Evolutionary conservation across 106 monocot genomes (phyloP).

Genomic region (Allium cepa): DNA sequence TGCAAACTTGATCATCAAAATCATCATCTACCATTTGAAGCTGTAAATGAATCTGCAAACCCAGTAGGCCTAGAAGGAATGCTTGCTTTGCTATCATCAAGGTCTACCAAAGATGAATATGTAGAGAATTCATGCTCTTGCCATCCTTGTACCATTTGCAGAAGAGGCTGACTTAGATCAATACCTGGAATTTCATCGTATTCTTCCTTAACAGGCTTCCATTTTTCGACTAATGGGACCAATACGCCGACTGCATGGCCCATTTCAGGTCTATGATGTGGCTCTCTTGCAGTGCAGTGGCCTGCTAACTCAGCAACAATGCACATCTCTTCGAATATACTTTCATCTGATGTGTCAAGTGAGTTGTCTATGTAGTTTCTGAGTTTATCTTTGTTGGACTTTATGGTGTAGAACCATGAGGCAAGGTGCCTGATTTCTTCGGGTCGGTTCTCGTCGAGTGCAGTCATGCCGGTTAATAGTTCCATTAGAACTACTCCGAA

Average conservation of each 20-base stretch:
- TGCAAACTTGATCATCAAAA: too few species aligned
- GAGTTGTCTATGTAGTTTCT: conserved; percentile 29
- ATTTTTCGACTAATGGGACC: conserved; percentile 36
- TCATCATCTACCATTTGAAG: conserved; percentile 28
- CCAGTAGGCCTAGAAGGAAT: conserved; percentile 35
- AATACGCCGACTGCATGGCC: conserved; percentile 46
- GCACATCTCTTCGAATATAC: conserved; percentile 28
- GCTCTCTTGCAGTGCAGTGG: conserved; percentile 47
- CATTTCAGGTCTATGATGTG: conserved; percentile 56
- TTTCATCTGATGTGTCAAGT: conserved; percentile 28
- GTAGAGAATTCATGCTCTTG: conserved; percentile 19
- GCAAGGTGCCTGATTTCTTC: conserved; percentile 46
- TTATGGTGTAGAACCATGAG: conserved; percentile 40
- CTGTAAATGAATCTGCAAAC: conserved; percentile 40
- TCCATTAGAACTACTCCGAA: conserved; percentile 79
- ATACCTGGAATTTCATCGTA: conserved; percentile 43
- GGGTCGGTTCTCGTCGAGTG: conserved; percentile 45
- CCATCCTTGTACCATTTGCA: conserved; percentile 52
- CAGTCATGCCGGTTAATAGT: conserved; percentile 56
- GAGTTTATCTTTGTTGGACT: conserved; percentile 24
- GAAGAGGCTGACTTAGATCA: conserved; percentile 39
- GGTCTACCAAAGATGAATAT: not conserved
- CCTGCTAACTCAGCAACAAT: conserved; percentile 44
- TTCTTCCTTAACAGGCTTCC: conserved; percentile 40
- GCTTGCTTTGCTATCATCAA: conserved; percentile 41